A percentile compares a stretch with the other conserved stretches of the same genome.
Evolutionary conservation across 345 rosid species (phyloP).

Genomic region (Cardamine chenopodiifolia): DNA sequence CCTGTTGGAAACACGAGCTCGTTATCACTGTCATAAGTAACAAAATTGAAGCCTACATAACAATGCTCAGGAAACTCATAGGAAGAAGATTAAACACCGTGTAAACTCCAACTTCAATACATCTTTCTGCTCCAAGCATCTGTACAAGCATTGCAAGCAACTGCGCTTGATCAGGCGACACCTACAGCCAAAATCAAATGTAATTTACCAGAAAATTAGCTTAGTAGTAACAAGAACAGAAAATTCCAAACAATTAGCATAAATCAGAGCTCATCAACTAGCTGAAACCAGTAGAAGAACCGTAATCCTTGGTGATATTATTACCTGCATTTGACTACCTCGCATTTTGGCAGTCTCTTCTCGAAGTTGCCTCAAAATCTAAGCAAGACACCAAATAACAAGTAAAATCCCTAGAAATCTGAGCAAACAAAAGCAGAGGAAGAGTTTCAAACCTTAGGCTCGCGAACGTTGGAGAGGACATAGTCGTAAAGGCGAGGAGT

Average conservation of each 20-base stretch:
- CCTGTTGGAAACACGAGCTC: constrained; percentile 48
- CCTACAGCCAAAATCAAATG: constrained; percentile 46
- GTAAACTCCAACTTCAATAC: constrained; percentile 92
- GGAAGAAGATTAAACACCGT: constrained; percentile 50
- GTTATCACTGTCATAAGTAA: not conserved
- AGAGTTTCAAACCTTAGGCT: constrained; percentile 57
- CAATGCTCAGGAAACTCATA: not conserved
- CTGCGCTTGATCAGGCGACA: constrained; percentile 95
- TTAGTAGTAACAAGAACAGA: not conserved
- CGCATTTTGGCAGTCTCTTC: constrained; percentile 81
- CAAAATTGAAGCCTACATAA: not conserved
- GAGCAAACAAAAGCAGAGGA: not conserved
- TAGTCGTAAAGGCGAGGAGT: constrained; percentile 81
- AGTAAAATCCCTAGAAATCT: not conserved
- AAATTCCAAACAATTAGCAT: constrained; percentile 15
- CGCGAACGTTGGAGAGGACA: constrained; percentile 80
- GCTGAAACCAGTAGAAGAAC: constrained; percentile 5
- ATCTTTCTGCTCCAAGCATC: constrained; percentile 74
- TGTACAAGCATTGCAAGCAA: constrained; percentile 89
- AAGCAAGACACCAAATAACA: not conserved
- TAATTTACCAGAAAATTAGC: not conserved
- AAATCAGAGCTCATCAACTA: constrained; percentile 9
- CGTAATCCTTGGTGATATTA: not conserved
- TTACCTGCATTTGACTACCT: constrained; percentile 95
- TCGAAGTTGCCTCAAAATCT: constrained; percentile 79